Percentiles rank a stretch among this genome's conserved stretches.
Conservation (phyloP, 2,329 filamentous ascomycete species). For the Botrytis fragariae region DNA sequence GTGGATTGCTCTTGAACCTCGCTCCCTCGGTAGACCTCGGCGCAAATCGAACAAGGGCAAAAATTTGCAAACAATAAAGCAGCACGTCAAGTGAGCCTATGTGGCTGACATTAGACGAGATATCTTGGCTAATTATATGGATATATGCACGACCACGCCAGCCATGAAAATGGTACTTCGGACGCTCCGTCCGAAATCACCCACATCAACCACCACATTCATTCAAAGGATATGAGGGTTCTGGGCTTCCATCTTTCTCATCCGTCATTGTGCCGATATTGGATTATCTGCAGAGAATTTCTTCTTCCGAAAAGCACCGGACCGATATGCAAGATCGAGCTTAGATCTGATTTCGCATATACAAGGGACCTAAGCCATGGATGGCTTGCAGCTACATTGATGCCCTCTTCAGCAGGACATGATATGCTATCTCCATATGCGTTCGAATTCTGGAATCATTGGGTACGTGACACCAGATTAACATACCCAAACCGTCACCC, state of each 20-base stretch:
- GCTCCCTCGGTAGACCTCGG: conserved; percentile 7
- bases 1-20: neutral
- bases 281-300: neutral
- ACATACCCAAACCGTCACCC: neutral
- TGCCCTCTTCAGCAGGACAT: conserved; percentile 18
- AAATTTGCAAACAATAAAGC: conserved; percentile 7
- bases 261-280: neutral
- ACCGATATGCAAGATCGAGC: conserved; percentile 15
- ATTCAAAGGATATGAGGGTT: neutral
- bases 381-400: conserved; percentile 14
- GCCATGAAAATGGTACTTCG: conserved; percentile 18
- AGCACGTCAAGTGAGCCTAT: conserved; percentile 1
- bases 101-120: conserved; percentile 17
- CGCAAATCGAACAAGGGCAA: neutral
- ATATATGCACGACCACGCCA: conserved; percentile 19
- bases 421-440: conserved; percentile 3
- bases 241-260: neutral
- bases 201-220: conserved; percentile 9
- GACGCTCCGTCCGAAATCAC: conserved; percentile 13
- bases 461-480: neutral
- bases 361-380: neutral
- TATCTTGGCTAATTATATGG: conserved; percentile 10
- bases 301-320: conserved; percentile 8
- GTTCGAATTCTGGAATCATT: neutral
- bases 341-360: neutral